Conservation (phyloP, 2,329 filamentous ascomycete species). For the Venturia aucupariae region DNA sequence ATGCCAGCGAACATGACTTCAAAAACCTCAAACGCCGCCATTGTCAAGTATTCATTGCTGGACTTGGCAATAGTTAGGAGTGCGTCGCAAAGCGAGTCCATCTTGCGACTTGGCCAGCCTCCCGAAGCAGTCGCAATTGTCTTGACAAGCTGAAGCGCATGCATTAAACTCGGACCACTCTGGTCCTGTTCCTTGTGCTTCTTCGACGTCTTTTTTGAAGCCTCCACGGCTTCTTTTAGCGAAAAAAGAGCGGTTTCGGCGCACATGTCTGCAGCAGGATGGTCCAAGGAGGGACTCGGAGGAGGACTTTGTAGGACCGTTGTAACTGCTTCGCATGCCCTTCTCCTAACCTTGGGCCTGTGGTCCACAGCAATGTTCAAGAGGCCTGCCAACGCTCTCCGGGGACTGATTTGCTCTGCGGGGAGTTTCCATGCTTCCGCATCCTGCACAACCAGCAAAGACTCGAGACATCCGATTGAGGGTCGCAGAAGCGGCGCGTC, state of each 20-base stretch:
- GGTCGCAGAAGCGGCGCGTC: constrained; percentile 80
- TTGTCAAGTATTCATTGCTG: constrained; percentile 90
- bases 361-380: constrained; percentile 77
- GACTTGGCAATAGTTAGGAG: constrained; percentile 81
- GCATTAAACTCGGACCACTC: constrained; percentile 78
- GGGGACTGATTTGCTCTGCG: constrained; percentile 67
- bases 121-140: constrained; percentile 77
- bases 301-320: constrained; percentile 77
- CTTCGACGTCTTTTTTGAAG: constrained; percentile 58
- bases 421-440: constrained; percentile 78
- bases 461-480: constrained; percentile 87
- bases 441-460: constrained; percentile 85
- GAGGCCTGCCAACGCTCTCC: constrained; percentile 77
- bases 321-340: constrained; percentile 80
- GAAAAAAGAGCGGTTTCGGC: constrained; percentile 81
- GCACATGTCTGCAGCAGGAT: constrained; percentile 93
- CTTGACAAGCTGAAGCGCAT: constrained; percentile 86
- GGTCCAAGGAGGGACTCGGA: constrained; percentile 83
- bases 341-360: constrained; percentile 86
- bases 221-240: constrained; percentile 64
- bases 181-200: constrained; percentile 47
- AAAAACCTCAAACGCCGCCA: constrained; percentile 94
- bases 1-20: constrained; percentile 94
- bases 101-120: constrained; percentile 94
- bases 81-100: constrained; percentile 82